phyloP scores from a whole-genome alignment of 768 basidiomycete genomes.

The Trametes elegans region DNA sequence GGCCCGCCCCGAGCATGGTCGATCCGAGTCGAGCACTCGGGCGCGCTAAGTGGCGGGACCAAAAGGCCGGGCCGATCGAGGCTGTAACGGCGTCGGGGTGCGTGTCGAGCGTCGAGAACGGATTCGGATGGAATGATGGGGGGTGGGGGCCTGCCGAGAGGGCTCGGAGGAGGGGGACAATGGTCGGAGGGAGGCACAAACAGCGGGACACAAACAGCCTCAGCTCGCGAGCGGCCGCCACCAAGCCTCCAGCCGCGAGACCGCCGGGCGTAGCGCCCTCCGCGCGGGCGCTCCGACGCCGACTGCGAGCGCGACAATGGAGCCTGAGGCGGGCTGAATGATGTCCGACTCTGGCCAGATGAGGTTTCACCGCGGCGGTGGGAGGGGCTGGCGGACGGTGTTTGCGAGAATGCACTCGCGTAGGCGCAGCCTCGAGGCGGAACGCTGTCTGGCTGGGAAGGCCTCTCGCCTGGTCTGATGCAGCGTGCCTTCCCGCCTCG shows the following conservation, averaged over 20 bases:
- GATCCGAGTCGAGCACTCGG: no score
- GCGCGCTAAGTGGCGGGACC: no score
- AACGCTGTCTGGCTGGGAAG: slow-evolving; percentile 5
- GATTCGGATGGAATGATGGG: background rate
- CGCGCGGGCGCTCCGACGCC: no score
- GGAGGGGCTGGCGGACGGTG: background rate
- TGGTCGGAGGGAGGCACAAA: background rate
- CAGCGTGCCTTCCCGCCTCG: slow-evolving; percentile 19
- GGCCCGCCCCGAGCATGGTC: no score
- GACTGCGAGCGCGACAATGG: no score
- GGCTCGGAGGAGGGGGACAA: background rate
- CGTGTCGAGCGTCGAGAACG: background rate
- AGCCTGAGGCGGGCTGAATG: no score
- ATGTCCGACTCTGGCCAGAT: no score
- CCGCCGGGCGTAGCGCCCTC: no score
- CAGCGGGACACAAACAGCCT: slow-evolving; percentile 12
- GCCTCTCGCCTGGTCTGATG: slow-evolving; percentile 10
- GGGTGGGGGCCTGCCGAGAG: background rate
- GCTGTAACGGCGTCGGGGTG: no score
- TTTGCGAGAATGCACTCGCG: background rate
- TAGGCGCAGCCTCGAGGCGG: slow-evolving; percentile 18
- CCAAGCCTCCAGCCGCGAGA: slow-evolving; percentile 6
- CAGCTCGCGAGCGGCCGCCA: slow-evolving; percentile 7
- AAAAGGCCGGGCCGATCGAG: no score
- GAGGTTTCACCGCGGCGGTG: background rate